Base-by-base conservation (phyloP, 306 rosid species). In the Luffa acutangula region DNA sequence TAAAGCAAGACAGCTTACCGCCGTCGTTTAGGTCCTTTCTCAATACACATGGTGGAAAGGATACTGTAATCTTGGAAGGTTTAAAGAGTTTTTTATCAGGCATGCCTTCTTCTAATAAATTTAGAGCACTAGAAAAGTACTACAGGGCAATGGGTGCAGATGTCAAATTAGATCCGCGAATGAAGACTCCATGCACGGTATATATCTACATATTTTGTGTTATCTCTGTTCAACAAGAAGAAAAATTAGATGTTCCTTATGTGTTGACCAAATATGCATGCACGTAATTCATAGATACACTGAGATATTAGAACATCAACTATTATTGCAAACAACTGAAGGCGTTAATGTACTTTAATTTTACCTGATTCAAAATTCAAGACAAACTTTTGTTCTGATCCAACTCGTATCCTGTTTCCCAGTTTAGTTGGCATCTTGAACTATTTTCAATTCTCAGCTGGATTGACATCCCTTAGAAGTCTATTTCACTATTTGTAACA, bases 181-280 rank as follows among this genome's bases (percentile, higher is more conserved):
- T 93, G 97, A 85, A 88, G 86, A 88, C 91, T 85, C 99, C 98
- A n/a, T 93, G 98, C 89, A 81, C 89, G 92, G 99, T 91, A 95
- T 46, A 87, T 78, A 33, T 54, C 11, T 64, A 49, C 48, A 34
- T 15, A 48, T 52, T 72, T 33, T 4, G 33, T 75, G 14, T 52
- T 75, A 21, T 75, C 15, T 18, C 63, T 75, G 48, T 52, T 52
- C 13, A 15, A 51, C 48, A 0, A 49, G 63, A 75, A 52, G 63
- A 75, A 31, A 51, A 48, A 31, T 52, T 75, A 75, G 17, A 17
- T 18, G 63, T 52, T 33, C 48, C 78, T 75, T 34, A 7, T 52
- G 33, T 51, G 57, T 74, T 51, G 46, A 33, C 13, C 14, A 33
- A 74, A 74, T 42, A 74, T 74, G 25, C 3, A 33, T 2, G 3